Evolutionary conservation across 768 basidiomycete genomes (phyloP), one percentile per base, ranked within the genome.

Genomic region (Zangia roseola): DNA sequence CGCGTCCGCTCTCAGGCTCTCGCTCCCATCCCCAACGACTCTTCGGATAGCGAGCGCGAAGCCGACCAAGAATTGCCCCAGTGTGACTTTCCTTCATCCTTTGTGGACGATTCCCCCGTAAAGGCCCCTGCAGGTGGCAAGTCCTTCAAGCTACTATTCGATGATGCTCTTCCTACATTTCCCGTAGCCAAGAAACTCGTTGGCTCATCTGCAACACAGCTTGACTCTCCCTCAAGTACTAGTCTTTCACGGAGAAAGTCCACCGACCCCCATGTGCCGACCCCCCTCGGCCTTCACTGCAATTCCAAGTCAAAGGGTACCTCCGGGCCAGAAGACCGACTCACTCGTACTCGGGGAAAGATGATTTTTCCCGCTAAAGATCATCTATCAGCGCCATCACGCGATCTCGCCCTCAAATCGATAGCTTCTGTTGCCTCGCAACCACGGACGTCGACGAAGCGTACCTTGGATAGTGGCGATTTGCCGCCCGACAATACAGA

Each of bases 81-180:
- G 4, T 62, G 64, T 21, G 30, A 62, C 39, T 41, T 49, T 21
- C 67, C 77, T 45, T 67, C 71, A 4, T 80, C 77, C 10, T 83
- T 86, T 60, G 73, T 91, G 5, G 80, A 75, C 26, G 82, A 89
- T 60, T 88, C 89, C 5, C 89, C 89, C 9, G 72, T 82, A 45
- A 91, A 91, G 63, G 71, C 71, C 19, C 74, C 76, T 3, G 69
- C 70, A 21, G 77, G 77, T 38, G 75, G 76, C 43, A 85, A 80
- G 62, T 74, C 75, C 3, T 91, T 89, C 71, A 82, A 78, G 53
- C 66, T 79, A 24, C 68, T 91, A 39, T 91, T 91, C 61, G 79
- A 87, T 23, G 77, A 79, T 44, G 78, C 79, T 45, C 52, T 62
- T 34, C 59, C 62, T 4, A 28, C 52, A 19, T 54, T 55, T 40